A percentile compares a stretch with the other conserved stretches of the same genome.
Conservation (phyloP, 2,329 filamentous ascomycete genomes). For the Aureobasidium namibiae region DNA sequence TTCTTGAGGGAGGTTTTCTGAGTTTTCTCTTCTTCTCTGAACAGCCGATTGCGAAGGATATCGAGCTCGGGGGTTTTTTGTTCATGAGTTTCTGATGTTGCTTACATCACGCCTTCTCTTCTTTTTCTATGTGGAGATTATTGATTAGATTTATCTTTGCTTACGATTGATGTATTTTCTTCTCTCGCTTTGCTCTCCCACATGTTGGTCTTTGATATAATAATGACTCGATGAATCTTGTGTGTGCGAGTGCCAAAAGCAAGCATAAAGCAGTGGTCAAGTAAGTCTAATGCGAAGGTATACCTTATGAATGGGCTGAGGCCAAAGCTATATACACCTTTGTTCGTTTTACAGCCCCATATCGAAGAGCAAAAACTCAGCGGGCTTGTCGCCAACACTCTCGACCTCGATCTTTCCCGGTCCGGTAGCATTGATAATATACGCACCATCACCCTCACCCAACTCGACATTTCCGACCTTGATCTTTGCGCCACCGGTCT, state of each 20-base stretch:
- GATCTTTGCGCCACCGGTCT: conserved; percentile 65
- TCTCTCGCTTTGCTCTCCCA: neutral
- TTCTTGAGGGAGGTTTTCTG: no score
- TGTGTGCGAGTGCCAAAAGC: no score
- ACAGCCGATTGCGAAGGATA: neutral
- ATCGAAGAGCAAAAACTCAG: conserved; percentile 44
- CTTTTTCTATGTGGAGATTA: neutral
- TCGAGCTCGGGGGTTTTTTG: neutral
- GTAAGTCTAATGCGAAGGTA: neutral
- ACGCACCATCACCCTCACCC: conserved; percentile 73
- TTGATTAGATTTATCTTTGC: neutral
- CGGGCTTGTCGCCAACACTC: conserved; percentile 37
- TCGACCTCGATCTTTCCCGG: conserved; percentile 38
- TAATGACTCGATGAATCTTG: no score
- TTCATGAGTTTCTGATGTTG: neutral
- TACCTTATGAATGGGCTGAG: neutral
- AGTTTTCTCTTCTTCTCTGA: neutral
- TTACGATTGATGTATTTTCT: neutral
- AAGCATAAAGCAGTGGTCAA: no score
- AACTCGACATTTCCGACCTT: conserved; percentile 59
- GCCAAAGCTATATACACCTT: neutral
- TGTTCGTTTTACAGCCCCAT: conserved; percentile 29
- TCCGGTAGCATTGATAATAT: conserved; percentile 48
- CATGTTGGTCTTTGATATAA: neutral
- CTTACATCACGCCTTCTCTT: neutral